A percentile compares a stretch with the other conserved stretches of the same genome.
phyloP scores from a whole-genome alignment of 2,329 filamentous ascomycete species.

The Pseudodiploospora longispora region DNA sequence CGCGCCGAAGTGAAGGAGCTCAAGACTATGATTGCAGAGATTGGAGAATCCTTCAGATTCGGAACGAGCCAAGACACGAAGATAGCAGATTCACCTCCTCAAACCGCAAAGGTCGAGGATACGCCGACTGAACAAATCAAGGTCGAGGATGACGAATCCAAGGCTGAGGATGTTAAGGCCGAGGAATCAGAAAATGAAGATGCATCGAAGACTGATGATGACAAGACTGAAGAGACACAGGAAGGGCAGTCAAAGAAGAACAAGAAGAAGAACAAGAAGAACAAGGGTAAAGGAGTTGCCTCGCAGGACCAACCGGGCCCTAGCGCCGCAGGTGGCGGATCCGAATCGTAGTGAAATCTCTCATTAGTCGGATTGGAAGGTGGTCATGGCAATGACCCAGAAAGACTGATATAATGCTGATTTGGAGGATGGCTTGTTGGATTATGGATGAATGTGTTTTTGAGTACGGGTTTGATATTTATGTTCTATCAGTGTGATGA shows the following conservation, averaged over 20 bases:
- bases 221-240: slow-evolving; percentile 16
- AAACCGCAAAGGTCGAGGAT: no score
- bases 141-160: background rate
- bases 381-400: no score
- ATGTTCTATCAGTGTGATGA: no score
- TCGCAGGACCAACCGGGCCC: slow-evolving; percentile 4
- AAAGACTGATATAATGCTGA: no score
- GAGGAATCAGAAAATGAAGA: slow-evolving; percentile 2
- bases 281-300: slow-evolving; percentile 9
- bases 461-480: no score
- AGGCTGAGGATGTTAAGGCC: slow-evolving; percentile 1
- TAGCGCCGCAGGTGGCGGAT: slow-evolving; percentile 4
- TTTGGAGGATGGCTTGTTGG: no score
- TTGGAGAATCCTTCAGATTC: slow-evolving; percentile 18
- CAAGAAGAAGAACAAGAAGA: slow-evolving; percentile 14
- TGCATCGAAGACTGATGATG: slow-evolving; percentile 6
- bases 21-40: slow-evolving; percentile 37
- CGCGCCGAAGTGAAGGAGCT: slow-evolving; percentile 51
- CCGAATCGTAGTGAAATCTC: background rate
- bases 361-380: no score
- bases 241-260: slow-evolving; percentile 8
- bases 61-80: slow-evolving; percentile 6
- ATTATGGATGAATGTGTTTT: no score
- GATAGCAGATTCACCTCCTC: background rate
- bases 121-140: no score